Percentiles rank a stretch among this genome's conserved stretches.
These are phyloP conservation scores for Ustilago bromivora DNA, from an alignment of 1,284 basidiomycete genomes.

Conservation along the genomic window DNA sequence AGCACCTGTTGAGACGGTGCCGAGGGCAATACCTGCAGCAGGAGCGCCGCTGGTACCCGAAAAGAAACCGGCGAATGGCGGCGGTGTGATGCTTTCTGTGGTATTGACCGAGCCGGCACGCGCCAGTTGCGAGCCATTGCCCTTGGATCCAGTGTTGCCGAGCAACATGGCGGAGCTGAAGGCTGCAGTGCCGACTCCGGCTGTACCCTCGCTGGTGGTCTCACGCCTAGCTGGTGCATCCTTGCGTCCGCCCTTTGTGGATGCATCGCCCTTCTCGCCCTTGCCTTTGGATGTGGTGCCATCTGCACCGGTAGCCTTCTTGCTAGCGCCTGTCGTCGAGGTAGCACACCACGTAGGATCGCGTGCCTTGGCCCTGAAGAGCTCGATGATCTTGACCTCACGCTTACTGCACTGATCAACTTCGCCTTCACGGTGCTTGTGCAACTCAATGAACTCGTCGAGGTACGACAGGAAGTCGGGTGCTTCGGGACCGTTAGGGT, in stretches of 20 bases:
- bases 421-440: conserved; percentile 53
- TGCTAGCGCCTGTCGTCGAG: conserved; percentile 40
- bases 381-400: conserved; percentile 66
- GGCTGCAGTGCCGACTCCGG: conserved; percentile 42
- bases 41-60: conserved; percentile 14
- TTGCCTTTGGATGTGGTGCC: conserved; percentile 18
- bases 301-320: conserved; percentile 11
- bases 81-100: conserved; percentile 47
- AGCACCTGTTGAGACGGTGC: conserved; percentile 39
- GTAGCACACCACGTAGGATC: conserved; percentile 64
- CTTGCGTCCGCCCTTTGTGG: conserved; percentile 17
- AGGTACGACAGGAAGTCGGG: conserved; percentile 54
- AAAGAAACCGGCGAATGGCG: conserved; percentile 45
- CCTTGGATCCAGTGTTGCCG: conserved; percentile 24
- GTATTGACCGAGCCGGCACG: conserved; percentile 38
- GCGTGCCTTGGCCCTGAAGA: conserved; percentile 62
- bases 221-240: conserved; percentile 26
- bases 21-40: conserved; percentile 33
- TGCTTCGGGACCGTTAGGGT: conserved; percentile 55
- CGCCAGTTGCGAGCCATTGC: conserved; percentile 20
- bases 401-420: conserved; percentile 63
- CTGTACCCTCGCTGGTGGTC: conserved; percentile 29
- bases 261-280: conserved; percentile 4
- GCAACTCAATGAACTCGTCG: conserved; percentile 64
- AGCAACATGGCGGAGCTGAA: conserved; percentile 49